A percentile compares a stretch with the other conserved stretches of the same genome.
These are phyloP conservation scores for Corylus avellana DNA, from an alignment of 306 rosid genomes.

Conservation along the genomic window DNA sequence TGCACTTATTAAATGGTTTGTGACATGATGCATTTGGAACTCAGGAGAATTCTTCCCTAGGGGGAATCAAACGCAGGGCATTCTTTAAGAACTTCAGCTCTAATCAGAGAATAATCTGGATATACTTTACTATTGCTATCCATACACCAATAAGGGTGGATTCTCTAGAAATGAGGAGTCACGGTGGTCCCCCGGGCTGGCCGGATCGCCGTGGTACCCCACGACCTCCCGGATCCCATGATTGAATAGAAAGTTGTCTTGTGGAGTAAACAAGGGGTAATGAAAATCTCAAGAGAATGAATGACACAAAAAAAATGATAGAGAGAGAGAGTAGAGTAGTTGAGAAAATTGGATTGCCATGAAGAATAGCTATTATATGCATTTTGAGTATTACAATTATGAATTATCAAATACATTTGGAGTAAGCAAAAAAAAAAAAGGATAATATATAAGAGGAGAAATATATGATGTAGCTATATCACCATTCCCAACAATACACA, in stretches of 20 bases:
- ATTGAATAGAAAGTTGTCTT: too few species aligned
- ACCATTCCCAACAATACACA: slow-evolving; percentile 28
- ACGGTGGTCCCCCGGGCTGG: too few species aligned
- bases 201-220: too few species aligned
- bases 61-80: background rate
- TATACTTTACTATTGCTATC: background rate
- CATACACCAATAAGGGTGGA: too few species aligned
- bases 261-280: too few species aligned
- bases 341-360: slow-evolving; percentile 8
- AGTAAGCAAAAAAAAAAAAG: background rate
- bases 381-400: slow-evolving; percentile 4
- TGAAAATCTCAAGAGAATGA: too few species aligned
- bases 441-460: background rate
- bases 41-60: background rate
- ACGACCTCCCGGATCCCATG: too few species aligned
- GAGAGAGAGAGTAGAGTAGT: too few species aligned
- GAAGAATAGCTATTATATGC: background rate
- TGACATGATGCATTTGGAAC: background rate
- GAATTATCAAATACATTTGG: slow-evolving; percentile 32
- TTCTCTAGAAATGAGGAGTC: too few species aligned
- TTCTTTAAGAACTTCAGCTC: background rate
- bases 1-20: background rate
- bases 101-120: background rate
- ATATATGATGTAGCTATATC: slow-evolving; percentile 31
- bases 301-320: too few species aligned